Base-by-base conservation (phyloP, 2,329 filamentous ascomycete species). In the Penicillium janthinellum region DNA sequence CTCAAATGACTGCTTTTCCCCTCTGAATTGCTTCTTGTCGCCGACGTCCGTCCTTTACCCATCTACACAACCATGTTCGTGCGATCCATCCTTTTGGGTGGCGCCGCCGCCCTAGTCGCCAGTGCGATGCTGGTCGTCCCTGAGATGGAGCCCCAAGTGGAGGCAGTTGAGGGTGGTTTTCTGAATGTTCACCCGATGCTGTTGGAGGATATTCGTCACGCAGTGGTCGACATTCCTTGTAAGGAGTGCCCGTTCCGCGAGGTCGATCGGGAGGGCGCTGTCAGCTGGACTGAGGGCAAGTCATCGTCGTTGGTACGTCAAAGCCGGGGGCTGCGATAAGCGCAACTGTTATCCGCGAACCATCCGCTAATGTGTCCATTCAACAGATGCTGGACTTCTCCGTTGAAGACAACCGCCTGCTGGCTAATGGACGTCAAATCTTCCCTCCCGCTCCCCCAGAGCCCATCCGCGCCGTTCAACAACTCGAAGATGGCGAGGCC, bases 201-300 rank as follows among this genome's bases (percentile, higher is more conserved):
- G 41, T 54, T 65, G 14, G 64, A 70, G 34, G 61, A 72, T 48
- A 63, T 68, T 12, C 68, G 69, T 49, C 62, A 71, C 50, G 63
- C 71, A 37, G 60, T 66, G 20, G 58, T 78, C 47, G 70, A 71
- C 28, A 65, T 79, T 20, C 61, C 65, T 48, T 79, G 77, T 64
- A 67, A 69, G 35, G 73, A 77, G 45, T 79, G 77, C 56, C 77
- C 76, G 1, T 75, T 78, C 64, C 72, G 72, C 35, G 67, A 73
- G 59, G 54, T 69, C 14, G 59, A 63, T 37, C 63, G 69, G 8
- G 67, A 73, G 60, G 71, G 72, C 17, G 60, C 64, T 34, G 66
- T 71, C 62, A 69, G 60, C 67, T 73, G 72, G 73, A 67, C 70
- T 57, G 71, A 78, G 58, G 71, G 69, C 59, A 71, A 70, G 60